Evolutionary conservation across 1,139 yeast genomes (phyloP).

Genomic region (Suhomyces maxii): DNA sequence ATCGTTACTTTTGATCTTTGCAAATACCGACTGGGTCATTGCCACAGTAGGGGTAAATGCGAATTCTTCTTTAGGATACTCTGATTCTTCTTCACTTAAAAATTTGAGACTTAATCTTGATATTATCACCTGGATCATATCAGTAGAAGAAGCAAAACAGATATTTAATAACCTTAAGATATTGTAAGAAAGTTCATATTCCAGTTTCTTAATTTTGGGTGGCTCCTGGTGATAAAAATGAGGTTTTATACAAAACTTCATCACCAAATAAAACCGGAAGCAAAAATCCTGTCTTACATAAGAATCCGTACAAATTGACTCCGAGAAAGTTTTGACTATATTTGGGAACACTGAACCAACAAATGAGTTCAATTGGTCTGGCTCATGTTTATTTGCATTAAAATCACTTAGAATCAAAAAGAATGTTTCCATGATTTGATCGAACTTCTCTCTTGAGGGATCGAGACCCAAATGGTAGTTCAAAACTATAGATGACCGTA

Average conservation of each 20-base stretch:
- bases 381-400: conserved; percentile 12
- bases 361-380: conserved; percentile 8
- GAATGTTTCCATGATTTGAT: conserved; percentile 10
- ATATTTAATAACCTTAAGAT: conserved; percentile 8
- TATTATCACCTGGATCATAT: neutral
- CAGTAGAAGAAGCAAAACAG: conserved; percentile 5
- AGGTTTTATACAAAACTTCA: conserved; percentile 5
- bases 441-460: neutral
- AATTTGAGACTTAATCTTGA: conserved; percentile 1
- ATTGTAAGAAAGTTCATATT: conserved; percentile 9
- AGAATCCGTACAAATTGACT: neutral
- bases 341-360: conserved; percentile 13
- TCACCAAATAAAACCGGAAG: conserved; percentile 4
- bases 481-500: conserved; percentile 9
- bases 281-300: conserved; percentile 7
- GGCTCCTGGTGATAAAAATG: conserved; percentile 1
- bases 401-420: conserved; percentile 14
- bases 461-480: conserved; percentile 3
- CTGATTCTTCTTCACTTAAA: conserved; percentile 1
- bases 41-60: neutral
- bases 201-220: neutral
- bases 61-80: neutral
- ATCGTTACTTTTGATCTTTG: conserved; percentile 1
- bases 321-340: conserved; percentile 5
- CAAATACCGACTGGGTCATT: conserved; percentile 1